Evolutionary conservation across 371 early-diverging fungal genomes (phyloP).

Genomic region (Haplosporangium sp.): DNA sequence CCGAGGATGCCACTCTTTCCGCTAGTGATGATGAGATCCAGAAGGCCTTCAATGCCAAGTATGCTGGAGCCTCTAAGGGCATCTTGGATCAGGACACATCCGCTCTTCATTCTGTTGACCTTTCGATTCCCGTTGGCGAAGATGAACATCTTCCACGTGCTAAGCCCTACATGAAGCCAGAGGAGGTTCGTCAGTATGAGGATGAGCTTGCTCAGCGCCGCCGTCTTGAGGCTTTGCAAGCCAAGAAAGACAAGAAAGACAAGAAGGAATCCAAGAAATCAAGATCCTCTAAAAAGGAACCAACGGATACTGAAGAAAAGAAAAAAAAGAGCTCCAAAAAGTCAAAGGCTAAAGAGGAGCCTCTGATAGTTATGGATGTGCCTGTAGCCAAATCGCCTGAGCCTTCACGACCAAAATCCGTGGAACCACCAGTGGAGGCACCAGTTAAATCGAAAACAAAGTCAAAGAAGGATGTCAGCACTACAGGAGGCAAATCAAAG

Average conservation of each 20-base stretch:
- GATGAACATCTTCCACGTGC: constrained; percentile 72
- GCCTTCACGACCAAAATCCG: constrained; percentile 15
- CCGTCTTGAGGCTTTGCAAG: constrained; percentile 50
- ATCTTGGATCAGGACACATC: constrained; percentile 58
- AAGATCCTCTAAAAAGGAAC: constrained; percentile 54
- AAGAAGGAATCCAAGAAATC: constrained; percentile 55
- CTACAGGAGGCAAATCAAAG: constrained; percentile 19
- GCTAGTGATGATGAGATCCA: constrained; percentile 60
- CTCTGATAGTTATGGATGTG: constrained; percentile 22
- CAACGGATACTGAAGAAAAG: constrained; percentile 17
- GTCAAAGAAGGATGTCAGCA: constrained; percentile 27
- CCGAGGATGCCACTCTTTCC: constrained; percentile 68
- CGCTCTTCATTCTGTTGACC: constrained; percentile 68
- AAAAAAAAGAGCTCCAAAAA: constrained; percentile 35
- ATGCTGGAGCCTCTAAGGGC: constrained; percentile 50
- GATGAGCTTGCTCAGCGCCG: constrained; percentile 64
- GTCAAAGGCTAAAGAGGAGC: constrained; percentile 36
- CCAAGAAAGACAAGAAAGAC: constrained; percentile 43
- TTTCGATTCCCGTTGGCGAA: constrained; percentile 70
- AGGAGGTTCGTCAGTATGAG: constrained; percentile 69
- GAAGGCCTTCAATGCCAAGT: constrained; percentile 10
- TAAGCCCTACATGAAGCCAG: constrained; percentile 71
- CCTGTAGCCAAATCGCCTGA: constrained; percentile 22
- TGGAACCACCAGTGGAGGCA: constrained; percentile 22
- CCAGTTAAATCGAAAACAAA: constrained; percentile 37